Base-by-base conservation (phyloP, 2,329 filamentous ascomycete species). In the Aureobasidium sp. region DNA sequence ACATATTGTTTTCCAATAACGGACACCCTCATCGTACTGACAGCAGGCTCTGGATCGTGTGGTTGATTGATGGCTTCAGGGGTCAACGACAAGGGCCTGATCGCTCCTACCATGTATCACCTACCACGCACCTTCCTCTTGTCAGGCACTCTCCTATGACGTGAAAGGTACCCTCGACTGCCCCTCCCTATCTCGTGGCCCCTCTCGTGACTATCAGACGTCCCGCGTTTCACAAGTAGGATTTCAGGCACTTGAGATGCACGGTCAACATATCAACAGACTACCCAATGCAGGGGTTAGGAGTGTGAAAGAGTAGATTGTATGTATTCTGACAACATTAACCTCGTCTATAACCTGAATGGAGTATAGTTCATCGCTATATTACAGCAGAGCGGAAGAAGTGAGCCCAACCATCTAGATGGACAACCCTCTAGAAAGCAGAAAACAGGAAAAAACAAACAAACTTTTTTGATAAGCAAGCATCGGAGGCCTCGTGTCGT, bases 401-500 rank as follows among this genome's bases (percentile, higher is more conserved):
- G 45, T 1, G 21, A 27, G 16, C 6, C 39, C 16, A 21, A 29
- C 54, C 42, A 59, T 59, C 54, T 59, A 59, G 30, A 59, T 25
- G n/a, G 21, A 21, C 21, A 32, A 39, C 4, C 32, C 27, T 54
- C 52, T 44, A 54, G 37, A 57, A 21, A 21, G 5, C 21, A 41
- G 11, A 37, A 34, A 3, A 39, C 15, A 9, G 16, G 13, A 32
- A 47, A 48, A 5, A 48, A 47, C 15, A 58, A 29, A 29, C 21
- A 1, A 37, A 44, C 5, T 34, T 59, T 47, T 37, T 48, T 21
- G 21, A 21, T 21, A 21, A 21, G 21, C 21, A 21, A 45, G 21
- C 30, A 37, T 59, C 57, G 45, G 57, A 49, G 44, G 42, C 57
- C 34, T 59, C 57, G 57, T 59, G 25, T 59, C 57, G 45, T 34